These are phyloP conservation scores for Inga leiocalycina DNA, from an alignment of 306 rosid species.

Conservation along the genomic window DNA sequence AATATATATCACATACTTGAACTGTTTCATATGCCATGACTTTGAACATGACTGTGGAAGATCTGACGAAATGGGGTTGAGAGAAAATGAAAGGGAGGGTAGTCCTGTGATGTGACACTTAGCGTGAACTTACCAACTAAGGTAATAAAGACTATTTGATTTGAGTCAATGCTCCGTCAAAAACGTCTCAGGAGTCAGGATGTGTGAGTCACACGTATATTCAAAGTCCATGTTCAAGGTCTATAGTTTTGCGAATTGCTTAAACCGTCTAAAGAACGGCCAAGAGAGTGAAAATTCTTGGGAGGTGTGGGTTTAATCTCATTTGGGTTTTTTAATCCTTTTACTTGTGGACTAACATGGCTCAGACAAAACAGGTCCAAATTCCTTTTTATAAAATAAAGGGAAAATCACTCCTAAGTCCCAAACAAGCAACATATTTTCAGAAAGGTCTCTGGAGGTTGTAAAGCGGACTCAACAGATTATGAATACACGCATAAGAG, in stretches of 20 bases:
- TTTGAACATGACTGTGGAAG: slow-evolving; percentile 28
- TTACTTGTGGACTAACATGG: not conserved
- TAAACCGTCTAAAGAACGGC: not conserved
- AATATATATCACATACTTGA: not conserved
- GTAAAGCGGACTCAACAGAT: too few relatives aligned
- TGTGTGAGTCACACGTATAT: not conserved
- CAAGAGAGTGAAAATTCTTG: not conserved
- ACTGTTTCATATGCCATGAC: slow-evolving; percentile 25
- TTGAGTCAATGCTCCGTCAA: not conserved
- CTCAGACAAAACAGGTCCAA: not conserved
- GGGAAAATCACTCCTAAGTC: too few relatives aligned
- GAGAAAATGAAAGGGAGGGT: not conserved
- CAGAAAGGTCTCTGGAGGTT: too few relatives aligned
- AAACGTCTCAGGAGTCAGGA: not conserved
- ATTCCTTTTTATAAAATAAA: too few relatives aligned
- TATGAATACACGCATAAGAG: too few relatives aligned
- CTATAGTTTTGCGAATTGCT: not conserved
- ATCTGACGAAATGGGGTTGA: not conserved
- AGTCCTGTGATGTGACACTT: not conserved
- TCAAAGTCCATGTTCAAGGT: not conserved
- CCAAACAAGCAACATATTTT: too few relatives aligned
- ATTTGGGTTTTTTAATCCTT: too few relatives aligned
- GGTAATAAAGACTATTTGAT: not conserved
- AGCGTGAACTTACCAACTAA: not conserved
- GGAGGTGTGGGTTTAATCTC: not conserved